Evolutionary conservation across 176 grass and related monocot species (phyloP), one percentile per base, ranked within the genome.

Genomic region (Oryza nivara): DNA sequence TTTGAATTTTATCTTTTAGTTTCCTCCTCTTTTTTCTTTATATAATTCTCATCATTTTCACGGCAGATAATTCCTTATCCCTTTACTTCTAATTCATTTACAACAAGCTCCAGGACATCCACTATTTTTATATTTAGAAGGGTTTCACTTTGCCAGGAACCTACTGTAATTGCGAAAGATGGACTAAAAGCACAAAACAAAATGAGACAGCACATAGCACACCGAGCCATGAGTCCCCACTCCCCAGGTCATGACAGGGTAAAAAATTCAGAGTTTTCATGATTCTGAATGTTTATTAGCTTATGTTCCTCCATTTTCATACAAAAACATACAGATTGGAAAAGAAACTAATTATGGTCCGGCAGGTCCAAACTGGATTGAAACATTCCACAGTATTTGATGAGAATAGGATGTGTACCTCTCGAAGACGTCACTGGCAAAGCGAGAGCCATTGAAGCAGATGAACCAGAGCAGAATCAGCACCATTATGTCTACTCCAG

Each of bases 381-480:
- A 35, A 54, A 23, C 17, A 78, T 16, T 74, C 9, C 9, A 40
- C 11, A 56, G 66, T 15, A 70, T 5, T 5, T 19, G 4, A 7
- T 13, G 51, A 56, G 16, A 7, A 17, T 41, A 11, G 19, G 49
- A 26, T 75, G 26, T 11, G 74, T 90, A 97, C 91, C 81, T 91
- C 58, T 88, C 84, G 70, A 88, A 97, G 65, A 90, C 71, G 4
- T 97, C 91, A 0, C 67, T 67, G 3, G 87, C 86, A 28, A 86
- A 97, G 85, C 91, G 88, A 3, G 94, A 91, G 17, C 89, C 89
- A 20, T 97, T 97, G 70, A 93, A 78, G 78, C 84, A 93, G 91
- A 93, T 80, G 82, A 93, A 97, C 87, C 91, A 97, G 68, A 93
- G 91, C 65, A 93, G 75, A 47, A 93, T 78, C 76, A 93, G 79